These are phyloP conservation scores for Penicillium pulvis DNA, from an alignment of 495 filamentous ascomycete species.

Conservation along the genomic window DNA sequence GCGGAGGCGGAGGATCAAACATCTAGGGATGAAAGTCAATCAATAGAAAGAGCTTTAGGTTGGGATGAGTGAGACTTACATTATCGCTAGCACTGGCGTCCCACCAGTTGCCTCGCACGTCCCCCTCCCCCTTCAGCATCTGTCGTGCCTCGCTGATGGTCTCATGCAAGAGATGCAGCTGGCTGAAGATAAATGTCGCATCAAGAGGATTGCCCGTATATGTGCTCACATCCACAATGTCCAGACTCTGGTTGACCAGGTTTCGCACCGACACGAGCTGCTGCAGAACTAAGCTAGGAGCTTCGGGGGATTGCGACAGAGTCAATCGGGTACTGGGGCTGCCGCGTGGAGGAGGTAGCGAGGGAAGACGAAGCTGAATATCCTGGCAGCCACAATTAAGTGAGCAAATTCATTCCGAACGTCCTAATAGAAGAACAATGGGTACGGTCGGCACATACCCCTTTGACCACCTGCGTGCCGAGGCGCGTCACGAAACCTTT, in stretches of 20 bases:
- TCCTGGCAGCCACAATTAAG: slow-evolving; percentile 36
- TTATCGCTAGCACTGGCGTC: slow-evolving; percentile 55
- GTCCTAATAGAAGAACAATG: background rate
- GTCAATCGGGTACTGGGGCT: slow-evolving; percentile 55
- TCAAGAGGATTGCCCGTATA: slow-evolving; percentile 62
- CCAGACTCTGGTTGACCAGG: slow-evolving; percentile 75
- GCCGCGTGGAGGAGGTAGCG: slow-evolving; percentile 50
- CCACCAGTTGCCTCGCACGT: slow-evolving; percentile 59
- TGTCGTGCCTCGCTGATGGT: slow-evolving; percentile 70
- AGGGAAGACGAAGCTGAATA: slow-evolving; percentile 51
- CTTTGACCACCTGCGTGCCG: slow-evolving; percentile 74
- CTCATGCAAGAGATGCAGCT: slow-evolving; percentile 74
- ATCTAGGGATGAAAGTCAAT: slow-evolving; percentile 23
- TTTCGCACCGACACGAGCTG: slow-evolving; percentile 70
- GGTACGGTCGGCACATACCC: slow-evolving; percentile 51
- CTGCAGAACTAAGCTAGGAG: slow-evolving; percentile 59
- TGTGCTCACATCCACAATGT: slow-evolving; percentile 74
- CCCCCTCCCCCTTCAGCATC: slow-evolving; percentile 50
- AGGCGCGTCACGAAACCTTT: slow-evolving; percentile 89
- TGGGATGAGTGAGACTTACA: slow-evolving; percentile 34
- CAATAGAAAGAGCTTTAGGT: background rate
- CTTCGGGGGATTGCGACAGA: slow-evolving; percentile 49
- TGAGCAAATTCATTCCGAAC: background rate
- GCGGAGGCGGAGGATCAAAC: slow-evolving; percentile 61
- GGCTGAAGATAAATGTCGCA: slow-evolving; percentile 72